phyloP scores from a whole-genome alignment of 352 stramenopile genomes.

The Thalassiosira livingstoniorum region DNA sequence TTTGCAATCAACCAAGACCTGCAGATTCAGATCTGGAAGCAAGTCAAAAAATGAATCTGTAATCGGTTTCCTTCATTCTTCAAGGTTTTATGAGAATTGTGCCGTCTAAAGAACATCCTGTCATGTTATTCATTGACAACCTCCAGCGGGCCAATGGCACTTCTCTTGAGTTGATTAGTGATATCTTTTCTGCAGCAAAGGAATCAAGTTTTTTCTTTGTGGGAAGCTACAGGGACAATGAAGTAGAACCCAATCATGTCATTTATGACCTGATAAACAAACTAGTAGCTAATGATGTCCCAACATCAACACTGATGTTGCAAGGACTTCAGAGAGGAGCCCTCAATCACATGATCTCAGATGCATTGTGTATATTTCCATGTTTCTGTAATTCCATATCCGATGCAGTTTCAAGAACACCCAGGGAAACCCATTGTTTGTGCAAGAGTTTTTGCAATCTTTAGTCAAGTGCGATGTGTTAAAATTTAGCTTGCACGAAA shows the following conservation, averaged over 20 bases:
- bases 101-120: no score
- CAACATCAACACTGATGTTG: slow-evolving; percentile 27
- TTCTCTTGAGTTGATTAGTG: no score
- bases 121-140: no score
- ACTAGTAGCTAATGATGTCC: slow-evolving; percentile 25
- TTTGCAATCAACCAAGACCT: no score
- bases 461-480: slow-evolving; percentile 39
- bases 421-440: slow-evolving; percentile 51
- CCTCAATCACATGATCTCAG: slow-evolving; percentile 60
- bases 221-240: no score
- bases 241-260: slow-evolving; percentile 45
- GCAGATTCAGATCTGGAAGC: no score
- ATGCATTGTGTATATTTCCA: slow-evolving; percentile 52
- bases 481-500: slow-evolving; percentile 31
- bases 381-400: slow-evolving; percentile 38
- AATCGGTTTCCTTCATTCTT: no score
- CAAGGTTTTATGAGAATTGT: no score
- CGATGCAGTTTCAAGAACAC: slow-evolving; percentile 42
- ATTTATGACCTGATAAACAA: slow-evolving; percentile 39
- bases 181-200: no score
- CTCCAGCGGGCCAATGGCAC: no score
- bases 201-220: no score
- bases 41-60: no score
- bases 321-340: slow-evolving; percentile 38
- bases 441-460: slow-evolving; percentile 30